phyloP scores from a whole-genome alignment of 2,329 filamentous ascomycete genomes.

The Colletotrichum echinochloae region DNA sequence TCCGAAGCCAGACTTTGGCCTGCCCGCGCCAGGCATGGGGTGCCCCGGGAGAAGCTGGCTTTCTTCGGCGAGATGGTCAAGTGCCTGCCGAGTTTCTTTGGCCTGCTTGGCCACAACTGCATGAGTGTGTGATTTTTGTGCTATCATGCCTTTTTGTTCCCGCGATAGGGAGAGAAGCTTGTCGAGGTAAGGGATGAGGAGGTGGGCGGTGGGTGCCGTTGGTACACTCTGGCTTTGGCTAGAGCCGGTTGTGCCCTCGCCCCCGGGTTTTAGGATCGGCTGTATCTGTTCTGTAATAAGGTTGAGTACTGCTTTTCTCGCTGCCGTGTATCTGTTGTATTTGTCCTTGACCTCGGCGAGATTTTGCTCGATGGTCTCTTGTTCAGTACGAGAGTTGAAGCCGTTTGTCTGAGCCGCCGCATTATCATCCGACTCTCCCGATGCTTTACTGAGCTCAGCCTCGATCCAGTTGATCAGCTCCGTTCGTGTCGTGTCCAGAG shows the following conservation, averaged over 20 bases:
- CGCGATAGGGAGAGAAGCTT: slow-evolving; percentile 64
- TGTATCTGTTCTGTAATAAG: slow-evolving; percentile 51
- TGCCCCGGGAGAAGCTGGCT: slow-evolving; percentile 70
- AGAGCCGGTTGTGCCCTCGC: slow-evolving; percentile 2
- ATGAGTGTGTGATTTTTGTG: slow-evolving; percentile 70
- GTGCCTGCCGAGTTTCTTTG: slow-evolving; percentile 61
- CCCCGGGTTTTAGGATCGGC: slow-evolving; percentile 42
- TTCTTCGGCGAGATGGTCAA: slow-evolving; percentile 69
- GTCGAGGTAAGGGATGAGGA: slow-evolving; percentile 69
- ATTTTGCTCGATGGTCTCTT: slow-evolving; percentile 52
- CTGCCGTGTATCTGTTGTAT: slow-evolving; percentile 65
- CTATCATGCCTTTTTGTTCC: slow-evolving; percentile 67
- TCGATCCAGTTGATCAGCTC: slow-evolving; percentile 76
- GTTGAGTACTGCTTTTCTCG: slow-evolving; percentile 61
- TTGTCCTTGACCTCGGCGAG: slow-evolving; percentile 64
- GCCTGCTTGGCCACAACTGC: slow-evolving; percentile 62
- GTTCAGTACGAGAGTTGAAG: slow-evolving; percentile 38
- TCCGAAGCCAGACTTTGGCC: slow-evolving; percentile 56
- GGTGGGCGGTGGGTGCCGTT: slow-evolving; percentile 51
- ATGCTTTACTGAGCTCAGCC: slow-evolving; percentile 67
- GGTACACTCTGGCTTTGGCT: slow-evolving; percentile 37
- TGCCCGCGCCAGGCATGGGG: slow-evolving; percentile 54
- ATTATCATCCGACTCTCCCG: slow-evolving; percentile 47
- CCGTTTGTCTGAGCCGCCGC: slow-evolving; percentile 40
- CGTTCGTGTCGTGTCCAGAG: slow-evolving; percentile 67